Base-by-base conservation (phyloP, 1,284 basidiomycete genomes). In the Marasmius fiardii region DNA sequence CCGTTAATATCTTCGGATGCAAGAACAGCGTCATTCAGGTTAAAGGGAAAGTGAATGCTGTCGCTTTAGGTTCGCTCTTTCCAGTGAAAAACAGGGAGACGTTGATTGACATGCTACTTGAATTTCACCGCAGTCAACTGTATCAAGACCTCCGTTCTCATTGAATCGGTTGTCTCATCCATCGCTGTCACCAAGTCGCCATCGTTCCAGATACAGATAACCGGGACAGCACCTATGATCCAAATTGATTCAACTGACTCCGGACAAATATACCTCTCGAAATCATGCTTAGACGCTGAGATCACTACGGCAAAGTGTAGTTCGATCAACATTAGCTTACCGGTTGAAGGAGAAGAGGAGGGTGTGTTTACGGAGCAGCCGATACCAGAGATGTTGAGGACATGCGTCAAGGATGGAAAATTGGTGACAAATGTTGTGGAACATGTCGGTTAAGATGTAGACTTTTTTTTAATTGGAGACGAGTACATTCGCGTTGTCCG, bases 301-400 rank as follows among this genome's bases (percentile, higher is more conserved):
- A 93, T 99, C 65, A 90, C 95, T 48, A 96, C 95, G 1, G 88
- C 93, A 56, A 98, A 99, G 76, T 97, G 94, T 71, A 95, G 92
- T 67, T 83, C 88, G 31, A 90, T 99, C 73, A 99, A 99, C 72
- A 81, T 99, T 58, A 93, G 85, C 64, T 70, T 99, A 45, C 96
- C 96, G 0, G 86, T 90, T 1, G 88, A 88, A 61, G 90, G 85
- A 37, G 92, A 92, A 64, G 94, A 96, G 67, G 92, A 95, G 12
- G 97, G 95, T 11, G 82, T 96, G 52, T 98, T 95, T 65, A 83
- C 85, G 60, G 97, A 99, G 73, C 86, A 87, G 63, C 83, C 96
- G 2, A 77, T 99, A 37, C 97, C 97, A 1, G 97, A 99, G 74
- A 98, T 98, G 90, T 80, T 99, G 71, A 92, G 88, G 78, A 93